Evolutionary conservation across 805 yeast species (phyloP).

Genomic region (Metschnikowia cubensis): DNA sequence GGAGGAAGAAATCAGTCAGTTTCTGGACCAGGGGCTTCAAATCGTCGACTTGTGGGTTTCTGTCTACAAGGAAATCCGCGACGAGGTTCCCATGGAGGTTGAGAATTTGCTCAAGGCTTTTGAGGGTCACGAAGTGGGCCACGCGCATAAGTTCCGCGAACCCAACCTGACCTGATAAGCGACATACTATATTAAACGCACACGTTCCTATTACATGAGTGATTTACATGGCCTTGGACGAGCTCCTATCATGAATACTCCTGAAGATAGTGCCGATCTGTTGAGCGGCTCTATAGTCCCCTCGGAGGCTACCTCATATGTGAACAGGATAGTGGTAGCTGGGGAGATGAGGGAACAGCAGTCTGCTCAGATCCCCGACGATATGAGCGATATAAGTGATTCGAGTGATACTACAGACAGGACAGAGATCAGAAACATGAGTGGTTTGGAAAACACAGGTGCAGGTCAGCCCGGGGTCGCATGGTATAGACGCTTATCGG

Average conservation of each 20-base stretch:
- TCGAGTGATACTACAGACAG: too few species aligned
- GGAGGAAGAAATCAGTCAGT: neutral
- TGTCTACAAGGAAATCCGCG: constrained; percentile 5
- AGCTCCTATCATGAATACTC: too few species aligned
- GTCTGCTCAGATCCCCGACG: neutral
- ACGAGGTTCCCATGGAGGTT: constrained; percentile 5
- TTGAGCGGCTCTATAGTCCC: too few species aligned
- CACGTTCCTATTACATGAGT: neutral
- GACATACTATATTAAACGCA: neutral
- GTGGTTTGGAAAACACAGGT: too few species aligned
- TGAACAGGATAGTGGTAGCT: neutral
- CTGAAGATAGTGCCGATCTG: neutral
- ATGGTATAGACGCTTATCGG: constrained; percentile 9
- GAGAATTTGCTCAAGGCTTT: neutral
- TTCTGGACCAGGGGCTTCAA: neutral
- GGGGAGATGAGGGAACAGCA: neutral
- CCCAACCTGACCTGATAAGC: constrained; percentile 1
- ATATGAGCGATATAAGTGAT: neutral
- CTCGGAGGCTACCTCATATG: too few species aligned
- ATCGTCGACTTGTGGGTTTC: constrained; percentile 6
- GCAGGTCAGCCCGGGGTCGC: neutral
- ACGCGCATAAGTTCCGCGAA: constrained; percentile 4
- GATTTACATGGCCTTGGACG: neutral
- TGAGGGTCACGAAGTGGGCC: neutral
- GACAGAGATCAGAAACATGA: too few species aligned